Evolutionary conservation across 371 early-diverging fungal genomes (phyloP).

Genomic region (Mortierella sp.): DNA sequence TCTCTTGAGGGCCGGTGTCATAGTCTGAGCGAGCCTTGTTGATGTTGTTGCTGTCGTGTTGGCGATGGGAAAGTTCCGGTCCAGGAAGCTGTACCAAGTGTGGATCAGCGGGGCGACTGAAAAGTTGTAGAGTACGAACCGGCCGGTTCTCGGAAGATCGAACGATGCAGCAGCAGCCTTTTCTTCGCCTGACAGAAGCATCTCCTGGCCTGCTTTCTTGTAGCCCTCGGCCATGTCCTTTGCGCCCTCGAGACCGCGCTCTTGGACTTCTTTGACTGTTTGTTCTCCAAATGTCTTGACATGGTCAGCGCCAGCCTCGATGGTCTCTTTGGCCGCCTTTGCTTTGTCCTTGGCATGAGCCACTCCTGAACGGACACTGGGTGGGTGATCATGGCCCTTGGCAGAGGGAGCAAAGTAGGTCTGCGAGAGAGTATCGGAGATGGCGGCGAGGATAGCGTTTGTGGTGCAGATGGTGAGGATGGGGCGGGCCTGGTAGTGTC

Average conservation of each 20-base stretch:
- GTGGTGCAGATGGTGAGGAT: slow-evolving; percentile 75
- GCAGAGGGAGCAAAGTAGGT: slow-evolving; percentile 52
- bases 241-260: slow-evolving; percentile 7
- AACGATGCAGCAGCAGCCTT: slow-evolving; percentile 10
- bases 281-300: slow-evolving; percentile 7
- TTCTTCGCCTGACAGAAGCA: neutral
- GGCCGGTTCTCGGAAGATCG: slow-evolving; percentile 46
- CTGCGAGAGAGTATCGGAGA: slow-evolving; percentile 79
- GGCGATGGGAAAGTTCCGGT: slow-evolving; percentile 70
- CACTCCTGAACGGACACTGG: slow-evolving; percentile 2
- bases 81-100: slow-evolving; percentile 78
- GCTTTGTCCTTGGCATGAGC: slow-evolving; percentile 1
- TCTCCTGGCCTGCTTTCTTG: slow-evolving; percentile 3
- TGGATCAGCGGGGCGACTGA: slow-evolving; percentile 78
- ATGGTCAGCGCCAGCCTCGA: slow-evolving; percentile 1
- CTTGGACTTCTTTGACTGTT: slow-evolving; percentile 5
- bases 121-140: slow-evolving; percentile 79
- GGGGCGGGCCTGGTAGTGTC: slow-evolving; percentile 66
- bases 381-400: neutral
- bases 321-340: slow-evolving; percentile 1
- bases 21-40: slow-evolving; percentile 2
- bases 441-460: slow-evolving; percentile 74
- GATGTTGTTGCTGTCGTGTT: slow-evolving; percentile 1
- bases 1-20: slow-evolving; percentile 55
- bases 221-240: slow-evolving; percentile 11